phyloP scores from a whole-genome alignment of 2,329 filamentous ascomycete species.

The Pestalotiopsis fici region DNA sequence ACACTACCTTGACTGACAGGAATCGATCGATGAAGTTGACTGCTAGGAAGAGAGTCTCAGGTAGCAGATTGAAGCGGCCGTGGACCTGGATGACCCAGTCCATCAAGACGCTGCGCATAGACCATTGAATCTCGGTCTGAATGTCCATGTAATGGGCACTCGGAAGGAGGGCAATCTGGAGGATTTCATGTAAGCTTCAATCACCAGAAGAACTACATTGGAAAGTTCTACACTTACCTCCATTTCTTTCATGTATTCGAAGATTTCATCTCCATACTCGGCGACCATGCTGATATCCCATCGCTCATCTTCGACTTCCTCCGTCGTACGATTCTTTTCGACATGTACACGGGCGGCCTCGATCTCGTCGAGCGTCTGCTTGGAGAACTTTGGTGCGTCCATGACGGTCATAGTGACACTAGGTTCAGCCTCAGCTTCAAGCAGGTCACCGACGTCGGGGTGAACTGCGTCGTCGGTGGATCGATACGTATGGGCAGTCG shows the following conservation, averaged over 20 bases:
- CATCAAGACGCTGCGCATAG: slow-evolving; percentile 95
- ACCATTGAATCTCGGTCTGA: slow-evolving; percentile 98
- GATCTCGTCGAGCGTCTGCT: slow-evolving; percentile 72
- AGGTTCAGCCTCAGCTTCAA: slow-evolving; percentile 1
- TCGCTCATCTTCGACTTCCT: slow-evolving; percentile 84
- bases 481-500: slow-evolving; percentile 73
- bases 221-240: slow-evolving; percentile 66
- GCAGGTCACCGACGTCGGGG: background rate
- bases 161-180: slow-evolving; percentile 77
- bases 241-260: slow-evolving; percentile 84
- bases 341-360: slow-evolving; percentile 66
- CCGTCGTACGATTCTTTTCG: slow-evolving; percentile 62
- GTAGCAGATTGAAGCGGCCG: slow-evolving; percentile 83
- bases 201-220: background rate
- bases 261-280: slow-evolving; percentile 95
- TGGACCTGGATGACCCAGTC: slow-evolving; percentile 99
- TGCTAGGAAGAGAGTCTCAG: slow-evolving; percentile 91
- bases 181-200: background rate
- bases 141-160: slow-evolving; percentile 95
- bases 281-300: slow-evolving; percentile 98
- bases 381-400: slow-evolving; percentile 71
- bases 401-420: slow-evolving; percentile 54
- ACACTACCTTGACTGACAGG: slow-evolving; percentile 91
- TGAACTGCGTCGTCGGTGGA: slow-evolving; percentile 68
- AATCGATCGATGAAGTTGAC: slow-evolving; percentile 99